phyloP scores from a whole-genome alignment of 2,329 filamentous ascomycete species.

The Leptographium galeiforme region DNA sequence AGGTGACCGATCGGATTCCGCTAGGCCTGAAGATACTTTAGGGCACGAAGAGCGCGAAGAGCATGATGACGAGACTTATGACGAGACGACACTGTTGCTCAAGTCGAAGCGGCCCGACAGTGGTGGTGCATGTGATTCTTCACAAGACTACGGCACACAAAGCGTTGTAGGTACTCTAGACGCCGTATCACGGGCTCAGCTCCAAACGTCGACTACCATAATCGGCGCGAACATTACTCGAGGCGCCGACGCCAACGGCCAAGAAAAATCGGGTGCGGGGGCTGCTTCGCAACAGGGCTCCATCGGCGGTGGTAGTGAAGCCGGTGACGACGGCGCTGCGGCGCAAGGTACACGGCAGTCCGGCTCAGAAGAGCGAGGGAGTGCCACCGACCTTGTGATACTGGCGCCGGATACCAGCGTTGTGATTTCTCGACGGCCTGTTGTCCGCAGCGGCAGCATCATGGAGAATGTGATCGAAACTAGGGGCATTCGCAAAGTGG shows the following conservation, averaged over 20 bases:
- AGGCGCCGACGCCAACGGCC: background rate
- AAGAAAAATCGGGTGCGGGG: background rate
- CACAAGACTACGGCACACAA: background rate
- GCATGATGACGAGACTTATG: constrained; percentile 14
- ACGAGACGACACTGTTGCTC: constrained; percentile 30
- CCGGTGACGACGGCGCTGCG: background rate
- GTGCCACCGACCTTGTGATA: constrained; percentile 1
- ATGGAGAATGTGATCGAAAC: constrained; percentile 67
- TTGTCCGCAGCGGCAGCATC: constrained; percentile 60
- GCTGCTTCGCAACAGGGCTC: background rate
- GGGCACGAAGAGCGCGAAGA: constrained; percentile 7
- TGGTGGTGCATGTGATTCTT: background rate
- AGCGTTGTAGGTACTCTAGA: background rate
- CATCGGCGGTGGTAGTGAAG: background rate
- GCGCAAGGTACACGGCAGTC: background rate
- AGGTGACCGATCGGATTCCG: background rate
- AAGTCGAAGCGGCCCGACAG: constrained; percentile 19
- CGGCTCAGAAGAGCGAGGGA: constrained; percentile 7
- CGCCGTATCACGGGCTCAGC: background rate
- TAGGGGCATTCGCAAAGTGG: constrained; percentile 61
- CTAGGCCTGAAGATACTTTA: background rate
- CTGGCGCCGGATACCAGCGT: constrained; percentile 7
- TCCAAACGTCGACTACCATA: background rate
- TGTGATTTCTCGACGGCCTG: constrained; percentile 16
- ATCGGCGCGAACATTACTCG: background rate